Conservation (phyloP, 768 basidiomycete species). For the Neoboletus subvelutipes region DNA sequence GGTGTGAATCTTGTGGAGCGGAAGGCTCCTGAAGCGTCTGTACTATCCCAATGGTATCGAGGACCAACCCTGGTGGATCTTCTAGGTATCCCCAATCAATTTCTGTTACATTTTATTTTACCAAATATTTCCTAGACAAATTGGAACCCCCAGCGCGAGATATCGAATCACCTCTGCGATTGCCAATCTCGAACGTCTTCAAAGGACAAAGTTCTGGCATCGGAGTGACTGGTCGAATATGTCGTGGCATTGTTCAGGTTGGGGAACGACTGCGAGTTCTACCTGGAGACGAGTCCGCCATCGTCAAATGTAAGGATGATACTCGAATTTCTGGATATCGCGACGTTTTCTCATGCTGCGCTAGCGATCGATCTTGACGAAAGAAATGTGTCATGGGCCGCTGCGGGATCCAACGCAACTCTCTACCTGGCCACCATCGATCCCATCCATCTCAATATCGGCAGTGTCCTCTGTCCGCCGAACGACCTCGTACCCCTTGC, state of each 20-base stretch:
- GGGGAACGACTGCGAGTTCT: slow-evolving; percentile 85
- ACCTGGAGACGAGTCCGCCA: slow-evolving; percentile 87
- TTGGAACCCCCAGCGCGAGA: slow-evolving; percentile 81
- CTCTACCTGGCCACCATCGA: slow-evolving; percentile 83
- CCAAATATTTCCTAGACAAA: slow-evolving; percentile 51
- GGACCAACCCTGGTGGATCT: slow-evolving; percentile 84
- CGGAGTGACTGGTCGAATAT: slow-evolving; percentile 80
- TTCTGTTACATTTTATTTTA: not conserved
- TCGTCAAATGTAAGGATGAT: slow-evolving; percentile 61
- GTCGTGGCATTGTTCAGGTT: slow-evolving; percentile 86
- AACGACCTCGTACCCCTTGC: slow-evolving; percentile 73
- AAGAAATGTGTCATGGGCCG: slow-evolving; percentile 77
- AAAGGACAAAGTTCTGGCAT: slow-evolving; percentile 79
- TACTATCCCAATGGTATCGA: slow-evolving; percentile 72
- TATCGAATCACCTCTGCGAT: slow-evolving; percentile 70
- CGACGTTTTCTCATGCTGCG: not conserved
- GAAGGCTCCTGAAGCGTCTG: slow-evolving; percentile 45
- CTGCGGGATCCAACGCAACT: slow-evolving; percentile 87
- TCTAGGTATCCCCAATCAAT: slow-evolving; percentile 54
- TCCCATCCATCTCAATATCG: slow-evolving; percentile 80
- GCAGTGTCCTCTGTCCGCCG: slow-evolving; percentile 83
- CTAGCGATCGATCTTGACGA: slow-evolving; percentile 87
- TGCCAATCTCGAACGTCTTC: slow-evolving; percentile 95
- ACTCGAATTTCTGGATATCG: not conserved
- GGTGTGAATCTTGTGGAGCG: slow-evolving; percentile 77